Percentiles rank a stretch among this genome's conserved stretches.
phyloP scores from a whole-genome alignment of 345 rosid genomes.

The Eucalyptus tenuipes region DNA sequence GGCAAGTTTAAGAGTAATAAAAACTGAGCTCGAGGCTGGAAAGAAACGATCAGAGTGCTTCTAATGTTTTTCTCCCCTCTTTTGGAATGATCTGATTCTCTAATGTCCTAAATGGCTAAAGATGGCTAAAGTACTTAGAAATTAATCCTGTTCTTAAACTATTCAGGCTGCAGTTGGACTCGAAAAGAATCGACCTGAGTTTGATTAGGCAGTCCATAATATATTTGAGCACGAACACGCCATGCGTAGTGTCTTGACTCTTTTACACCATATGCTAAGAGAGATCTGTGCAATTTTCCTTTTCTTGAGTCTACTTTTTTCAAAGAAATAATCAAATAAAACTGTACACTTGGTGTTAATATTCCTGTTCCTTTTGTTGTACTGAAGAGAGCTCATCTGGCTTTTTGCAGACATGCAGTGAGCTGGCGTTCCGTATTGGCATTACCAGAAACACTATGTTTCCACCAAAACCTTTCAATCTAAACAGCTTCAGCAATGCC shows the following conservation, averaged over 20 bases:
- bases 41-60: not conserved
- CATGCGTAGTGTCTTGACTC: not conserved
- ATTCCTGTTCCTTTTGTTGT: not conserved
- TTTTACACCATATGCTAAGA: not conserved
- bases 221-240: not conserved
- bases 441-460: slow-evolving; percentile 33
- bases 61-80: not conserved
- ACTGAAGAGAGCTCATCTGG: not conserved
- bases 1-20: not conserved
- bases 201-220: not conserved
- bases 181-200: not conserved
- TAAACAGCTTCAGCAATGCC: slow-evolving; percentile 4
- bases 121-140: not conserved
- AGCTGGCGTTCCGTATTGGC: slow-evolving; percentile 50
- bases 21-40: not conserved
- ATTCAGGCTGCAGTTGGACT: not conserved
- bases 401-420: slow-evolving; percentile 39
- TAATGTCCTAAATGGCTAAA: not conserved
- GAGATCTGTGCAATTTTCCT: not conserved
- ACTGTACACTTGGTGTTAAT: not conserved
- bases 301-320: not conserved
- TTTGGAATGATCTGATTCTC: not conserved
- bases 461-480: slow-evolving; percentile 27
- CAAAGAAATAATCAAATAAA: not conserved
- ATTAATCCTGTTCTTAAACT: not conserved